Evolutionary conservation across 2,329 filamentous ascomycete species (phyloP).

Genomic region (Calonectria crousiana): DNA sequence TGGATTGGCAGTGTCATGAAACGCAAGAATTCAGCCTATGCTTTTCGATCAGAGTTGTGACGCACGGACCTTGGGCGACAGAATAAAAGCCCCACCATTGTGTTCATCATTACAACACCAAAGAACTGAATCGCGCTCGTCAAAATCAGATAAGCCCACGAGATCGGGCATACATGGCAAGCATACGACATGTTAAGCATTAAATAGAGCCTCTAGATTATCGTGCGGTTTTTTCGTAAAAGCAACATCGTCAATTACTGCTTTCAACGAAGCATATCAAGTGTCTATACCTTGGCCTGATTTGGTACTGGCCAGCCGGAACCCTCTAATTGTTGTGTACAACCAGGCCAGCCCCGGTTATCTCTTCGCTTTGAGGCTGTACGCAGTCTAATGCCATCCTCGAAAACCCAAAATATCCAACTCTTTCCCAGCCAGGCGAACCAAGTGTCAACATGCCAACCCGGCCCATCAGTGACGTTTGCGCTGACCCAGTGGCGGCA

Average conservation of each 20-base stretch:
- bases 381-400: constrained; percentile 36
- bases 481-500: constrained; percentile 32
- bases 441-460: background rate
- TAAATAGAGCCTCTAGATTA: background rate
- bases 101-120: background rate
- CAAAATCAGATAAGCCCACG: background rate
- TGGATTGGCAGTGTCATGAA: background rate
- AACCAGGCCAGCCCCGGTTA: constrained; percentile 23
- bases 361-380: constrained; percentile 33
- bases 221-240: background rate
- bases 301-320: constrained; percentile 18
- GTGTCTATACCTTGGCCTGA: background rate
- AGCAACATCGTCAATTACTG: background rate
- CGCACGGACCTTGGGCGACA: constrained; percentile 29
- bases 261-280: background rate
- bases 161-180: background rate
- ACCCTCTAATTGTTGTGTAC: constrained; percentile 33
- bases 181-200: background rate
- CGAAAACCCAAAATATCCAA: constrained; percentile 19
- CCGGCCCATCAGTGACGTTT: constrained; percentile 12
- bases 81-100: background rate
- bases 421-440: constrained; percentile 19
- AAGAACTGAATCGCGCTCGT: background rate
- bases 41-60: background rate
- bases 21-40: background rate